A percentile compares a stretch with the other conserved stretches of the same genome.
Conservation (phyloP, 441 rosid species). For the Eruca vesicaria region DNA sequence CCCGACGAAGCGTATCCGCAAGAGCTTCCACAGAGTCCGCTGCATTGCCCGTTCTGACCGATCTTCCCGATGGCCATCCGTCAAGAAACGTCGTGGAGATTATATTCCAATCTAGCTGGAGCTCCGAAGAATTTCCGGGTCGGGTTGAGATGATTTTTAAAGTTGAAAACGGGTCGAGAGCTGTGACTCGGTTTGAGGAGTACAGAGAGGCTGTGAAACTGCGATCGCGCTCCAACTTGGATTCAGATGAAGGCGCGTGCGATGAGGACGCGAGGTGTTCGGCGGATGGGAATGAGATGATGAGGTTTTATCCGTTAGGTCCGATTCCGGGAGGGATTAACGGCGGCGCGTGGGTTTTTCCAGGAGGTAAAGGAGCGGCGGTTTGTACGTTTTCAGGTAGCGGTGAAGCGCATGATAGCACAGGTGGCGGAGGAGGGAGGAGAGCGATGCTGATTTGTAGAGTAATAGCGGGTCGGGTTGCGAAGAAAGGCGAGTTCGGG, state of each 20-base stretch:
- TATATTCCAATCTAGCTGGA: constrained; percentile 92
- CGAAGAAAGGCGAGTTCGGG: constrained; percentile 48
- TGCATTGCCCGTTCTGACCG: constrained; percentile 63
- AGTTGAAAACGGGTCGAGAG: constrained; percentile 74
- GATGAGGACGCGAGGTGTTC: constrained; percentile 78
- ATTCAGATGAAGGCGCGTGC: constrained; percentile 29
- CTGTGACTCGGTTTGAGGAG: constrained; percentile 80
- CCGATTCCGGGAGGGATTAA: constrained; percentile 53
- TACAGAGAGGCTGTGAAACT: constrained; percentile 71
- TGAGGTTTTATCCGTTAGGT: constrained; percentile 86
- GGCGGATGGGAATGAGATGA: constrained; percentile 95
- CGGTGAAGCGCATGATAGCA: constrained; percentile 75
- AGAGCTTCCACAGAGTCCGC: constrained; percentile 43
- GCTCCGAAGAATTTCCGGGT: constrained; percentile 69
- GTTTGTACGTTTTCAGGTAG: constrained; percentile 80
- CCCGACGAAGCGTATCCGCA: constrained; percentile 35
- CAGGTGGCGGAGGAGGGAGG: constrained; percentile 81
- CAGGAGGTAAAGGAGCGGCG: constrained; percentile 59
- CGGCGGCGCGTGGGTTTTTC: constrained; percentile 63
- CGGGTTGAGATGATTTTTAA: constrained; percentile 85
- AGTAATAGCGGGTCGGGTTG: constrained; percentile 87
- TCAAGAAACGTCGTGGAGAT: constrained; percentile 92
- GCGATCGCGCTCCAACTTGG: constrained; percentile 39
- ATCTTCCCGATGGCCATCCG: constrained; percentile 82
- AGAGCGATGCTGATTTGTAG: constrained; percentile 87